These are phyloP conservation scores for Ceratocystis destructans DNA, from an alignment of 2,329 filamentous ascomycete species.

Conservation along the genomic window DNA sequence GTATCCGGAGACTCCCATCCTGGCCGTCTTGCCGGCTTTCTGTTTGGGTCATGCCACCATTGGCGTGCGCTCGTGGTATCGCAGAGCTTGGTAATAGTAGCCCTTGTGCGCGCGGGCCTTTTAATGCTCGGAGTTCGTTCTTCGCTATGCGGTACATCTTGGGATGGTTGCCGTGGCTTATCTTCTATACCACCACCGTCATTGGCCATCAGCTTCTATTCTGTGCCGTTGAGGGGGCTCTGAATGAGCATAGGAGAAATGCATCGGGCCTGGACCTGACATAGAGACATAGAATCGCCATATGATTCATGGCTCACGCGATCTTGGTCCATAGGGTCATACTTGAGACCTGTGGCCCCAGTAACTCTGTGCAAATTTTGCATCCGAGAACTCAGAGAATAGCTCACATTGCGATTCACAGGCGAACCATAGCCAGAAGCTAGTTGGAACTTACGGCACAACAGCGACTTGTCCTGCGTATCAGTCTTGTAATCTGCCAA, in stretches of 20 bases:
- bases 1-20: not conserved
- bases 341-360: not conserved
- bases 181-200: not conserved
- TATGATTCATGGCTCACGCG: not conserved
- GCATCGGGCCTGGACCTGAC: not conserved
- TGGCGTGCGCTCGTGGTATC: not conserved
- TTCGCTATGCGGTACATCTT: not conserved
- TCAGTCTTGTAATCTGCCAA: not conserved
- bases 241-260: not conserved
- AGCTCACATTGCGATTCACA: not conserved
- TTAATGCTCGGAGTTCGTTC: not conserved
- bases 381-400: not conserved
- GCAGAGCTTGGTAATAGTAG: not conserved
- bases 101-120: not conserved
- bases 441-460: not conserved
- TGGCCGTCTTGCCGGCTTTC: not conserved
- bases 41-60: not conserved
- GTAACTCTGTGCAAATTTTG: not conserved
- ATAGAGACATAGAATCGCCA: not conserved
- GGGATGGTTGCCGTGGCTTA: not conserved
- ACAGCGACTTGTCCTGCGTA: not conserved
- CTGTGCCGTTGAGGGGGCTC: not conserved
- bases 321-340: not conserved
- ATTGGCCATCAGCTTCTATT: not conserved
- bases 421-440: not conserved